Evolutionary conservation across 1,284 basidiomycete genomes (phyloP).

Genomic region (Trichosporon coremiiforme): DNA sequence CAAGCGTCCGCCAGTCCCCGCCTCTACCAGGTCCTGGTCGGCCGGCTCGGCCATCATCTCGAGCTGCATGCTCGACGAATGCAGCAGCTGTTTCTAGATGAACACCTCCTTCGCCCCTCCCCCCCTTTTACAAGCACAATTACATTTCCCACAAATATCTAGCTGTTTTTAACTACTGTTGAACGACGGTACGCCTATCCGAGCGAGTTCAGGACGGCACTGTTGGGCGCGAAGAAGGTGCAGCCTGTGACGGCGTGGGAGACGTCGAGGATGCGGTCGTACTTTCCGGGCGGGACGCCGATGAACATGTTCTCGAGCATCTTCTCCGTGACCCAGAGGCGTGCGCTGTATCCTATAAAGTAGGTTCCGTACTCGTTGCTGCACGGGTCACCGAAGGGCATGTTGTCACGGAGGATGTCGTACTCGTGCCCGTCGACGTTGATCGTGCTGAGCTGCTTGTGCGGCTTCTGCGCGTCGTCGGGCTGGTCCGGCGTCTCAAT

Average conservation of each 20-base stretch:
- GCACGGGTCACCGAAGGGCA: conserved; percentile 30
- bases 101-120: not conserved
- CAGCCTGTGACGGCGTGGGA: conserved; percentile 27
- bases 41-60: no score
- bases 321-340: conserved; percentile 32
- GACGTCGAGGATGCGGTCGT: conserved; percentile 31
- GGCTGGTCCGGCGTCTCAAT: conserved; percentile 27
- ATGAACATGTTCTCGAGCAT: conserved; percentile 34
- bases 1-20: no score
- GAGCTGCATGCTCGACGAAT: no score
- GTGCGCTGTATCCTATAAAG: conserved; percentile 30
- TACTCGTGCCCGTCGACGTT: conserved; percentile 23
- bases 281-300: conserved; percentile 29
- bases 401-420: conserved; percentile 35
- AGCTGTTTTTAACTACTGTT: not conserved
- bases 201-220: conserved; percentile 19
- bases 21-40: not conserved
- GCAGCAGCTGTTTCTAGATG: not conserved
- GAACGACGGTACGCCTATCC: not conserved
- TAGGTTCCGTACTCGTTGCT: conserved; percentile 30
- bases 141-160: not conserved
- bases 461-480: conserved; percentile 27
- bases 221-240: conserved; percentile 28
- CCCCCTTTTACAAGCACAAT: not conserved
- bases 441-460: conserved; percentile 31